These are phyloP conservation scores for Collariella sp. DNA, from an alignment of 495 filamentous ascomycete species.

Conservation along the genomic window DNA sequence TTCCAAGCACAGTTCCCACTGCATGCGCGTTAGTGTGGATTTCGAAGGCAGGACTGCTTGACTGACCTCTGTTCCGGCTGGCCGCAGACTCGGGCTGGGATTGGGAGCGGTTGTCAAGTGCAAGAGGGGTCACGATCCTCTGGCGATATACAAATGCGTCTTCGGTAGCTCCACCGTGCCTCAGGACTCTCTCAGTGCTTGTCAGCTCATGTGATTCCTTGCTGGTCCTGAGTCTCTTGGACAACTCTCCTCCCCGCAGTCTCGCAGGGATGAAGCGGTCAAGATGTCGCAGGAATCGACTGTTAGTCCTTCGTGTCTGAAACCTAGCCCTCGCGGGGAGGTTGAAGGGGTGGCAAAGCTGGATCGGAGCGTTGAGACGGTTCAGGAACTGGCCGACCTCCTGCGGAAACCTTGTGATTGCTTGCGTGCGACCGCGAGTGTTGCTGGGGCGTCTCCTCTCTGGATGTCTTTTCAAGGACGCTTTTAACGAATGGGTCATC, in stretches of 20 bases:
- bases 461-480: neutral
- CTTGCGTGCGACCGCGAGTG: neutral
- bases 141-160: conserved; percentile 58
- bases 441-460: neutral
- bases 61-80: conserved; percentile 23
- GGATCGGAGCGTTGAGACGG: conserved; percentile 12
- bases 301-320: conserved; percentile 15
- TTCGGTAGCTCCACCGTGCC: conserved; percentile 45
- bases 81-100: conserved; percentile 28
- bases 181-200: conserved; percentile 50
- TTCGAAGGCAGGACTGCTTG: neutral
- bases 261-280: conserved; percentile 67
- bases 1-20: conserved; percentile 33
- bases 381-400: conserved; percentile 16
- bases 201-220: conserved; percentile 55
- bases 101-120: conserved; percentile 13
- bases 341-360: conserved; percentile 13
- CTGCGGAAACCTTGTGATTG: neutral
- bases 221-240: conserved; percentile 54
- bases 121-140: conserved; percentile 30
- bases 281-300: conserved; percentile 26
- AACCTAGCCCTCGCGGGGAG: conserved; percentile 7
- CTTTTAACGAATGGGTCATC: conserved; percentile 19
- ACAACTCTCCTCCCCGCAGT: conserved; percentile 28
- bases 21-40: neutral